Conservation (phyloP, 768 basidiomycete species). For the Leccinum incarnatum region DNA sequence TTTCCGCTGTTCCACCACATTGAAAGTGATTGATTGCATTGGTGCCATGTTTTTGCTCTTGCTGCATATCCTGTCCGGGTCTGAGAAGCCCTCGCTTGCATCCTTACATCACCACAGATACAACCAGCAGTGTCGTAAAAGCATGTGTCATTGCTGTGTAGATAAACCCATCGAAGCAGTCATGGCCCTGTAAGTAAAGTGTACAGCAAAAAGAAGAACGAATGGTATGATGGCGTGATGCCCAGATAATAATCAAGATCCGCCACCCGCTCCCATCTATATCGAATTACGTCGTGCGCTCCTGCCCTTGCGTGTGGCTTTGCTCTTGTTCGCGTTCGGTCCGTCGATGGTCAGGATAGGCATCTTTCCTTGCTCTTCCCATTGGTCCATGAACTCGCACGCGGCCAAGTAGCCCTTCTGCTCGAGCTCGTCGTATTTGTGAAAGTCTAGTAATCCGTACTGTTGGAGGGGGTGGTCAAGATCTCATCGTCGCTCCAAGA, state of each 20-base stretch:
- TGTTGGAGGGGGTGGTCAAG: constrained; percentile 31
- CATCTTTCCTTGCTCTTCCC: constrained; percentile 82
- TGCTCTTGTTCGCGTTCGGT: constrained; percentile 43
- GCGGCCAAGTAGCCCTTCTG: constrained; percentile 78
- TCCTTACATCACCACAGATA: constrained; percentile 9
- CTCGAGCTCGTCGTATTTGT: constrained; percentile 85
- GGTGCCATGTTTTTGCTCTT: constrained; percentile 11
- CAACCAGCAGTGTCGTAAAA: neutral
- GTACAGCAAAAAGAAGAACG: neutral
- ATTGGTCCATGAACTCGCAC: constrained; percentile 64
- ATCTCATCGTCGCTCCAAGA: neutral
- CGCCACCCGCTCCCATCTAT: constrained; percentile 13
- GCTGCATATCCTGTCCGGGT: constrained; percentile 17
- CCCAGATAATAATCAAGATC: neutral
- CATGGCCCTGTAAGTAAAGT: neutral
- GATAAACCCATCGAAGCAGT: constrained; percentile 12
- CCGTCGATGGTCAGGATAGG: constrained; percentile 71
- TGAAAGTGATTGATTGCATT: constrained; percentile 7
- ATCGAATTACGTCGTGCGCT: constrained; percentile 78
- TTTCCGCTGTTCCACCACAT: constrained; percentile 5
- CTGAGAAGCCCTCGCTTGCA: constrained; percentile 12
- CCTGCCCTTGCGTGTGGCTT: constrained; percentile 58
- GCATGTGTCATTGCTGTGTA: constrained; percentile 22
- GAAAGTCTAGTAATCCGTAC: constrained; percentile 91
- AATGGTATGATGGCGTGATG: neutral